These are phyloP conservation scores for Astragalus glycyphyllos DNA, from an alignment of 306 rosid species.

Conservation along the genomic window DNA sequence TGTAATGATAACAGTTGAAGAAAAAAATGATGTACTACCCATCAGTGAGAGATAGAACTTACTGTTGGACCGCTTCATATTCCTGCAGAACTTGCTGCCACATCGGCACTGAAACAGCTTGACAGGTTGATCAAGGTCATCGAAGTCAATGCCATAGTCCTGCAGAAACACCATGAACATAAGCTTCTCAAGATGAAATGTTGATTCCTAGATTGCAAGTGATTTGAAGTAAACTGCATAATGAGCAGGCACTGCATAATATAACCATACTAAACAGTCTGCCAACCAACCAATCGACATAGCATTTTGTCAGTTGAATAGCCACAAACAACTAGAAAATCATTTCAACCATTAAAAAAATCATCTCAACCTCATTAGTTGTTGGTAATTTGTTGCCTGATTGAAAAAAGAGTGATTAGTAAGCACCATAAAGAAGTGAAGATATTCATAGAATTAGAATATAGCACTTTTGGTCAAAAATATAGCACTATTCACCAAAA, in stretches of 20 bases:
- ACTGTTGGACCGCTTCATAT: conserved; percentile 72
- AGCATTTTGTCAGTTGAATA: conserved; percentile 16
- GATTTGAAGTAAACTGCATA: not conserved
- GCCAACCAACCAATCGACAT: conserved; percentile 26
- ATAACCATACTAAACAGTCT: conserved; percentile 25
- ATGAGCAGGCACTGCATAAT: not conserved
- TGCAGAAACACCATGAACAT: conserved; percentile 48
- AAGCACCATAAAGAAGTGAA: conserved; percentile 25
- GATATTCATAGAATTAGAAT: conserved; percentile 3
- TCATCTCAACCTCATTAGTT: conserved; percentile 15
- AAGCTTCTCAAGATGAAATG: conserved; percentile 17
- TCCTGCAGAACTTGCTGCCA: conserved; percentile 93
- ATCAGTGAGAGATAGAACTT: conserved; percentile 48
- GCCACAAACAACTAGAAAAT: conserved; percentile 27
- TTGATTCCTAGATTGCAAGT: conserved; percentile 22
- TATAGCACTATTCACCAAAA: conserved; percentile 36
- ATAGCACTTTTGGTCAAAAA: conserved; percentile 27
- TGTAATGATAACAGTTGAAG: not conserved
- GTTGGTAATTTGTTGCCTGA: conserved; percentile 14
- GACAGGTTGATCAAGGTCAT: conserved; percentile 68
- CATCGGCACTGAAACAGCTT: conserved; percentile 75
- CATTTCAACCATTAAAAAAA: conserved; percentile 7
- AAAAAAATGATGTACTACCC: not conserved
- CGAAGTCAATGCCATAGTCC: conserved; percentile 94
- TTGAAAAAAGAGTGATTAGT: conserved; percentile 7